phyloP scores from a whole-genome alignment of 106 monocot species.

The Narthecium ossifragum region DNA sequence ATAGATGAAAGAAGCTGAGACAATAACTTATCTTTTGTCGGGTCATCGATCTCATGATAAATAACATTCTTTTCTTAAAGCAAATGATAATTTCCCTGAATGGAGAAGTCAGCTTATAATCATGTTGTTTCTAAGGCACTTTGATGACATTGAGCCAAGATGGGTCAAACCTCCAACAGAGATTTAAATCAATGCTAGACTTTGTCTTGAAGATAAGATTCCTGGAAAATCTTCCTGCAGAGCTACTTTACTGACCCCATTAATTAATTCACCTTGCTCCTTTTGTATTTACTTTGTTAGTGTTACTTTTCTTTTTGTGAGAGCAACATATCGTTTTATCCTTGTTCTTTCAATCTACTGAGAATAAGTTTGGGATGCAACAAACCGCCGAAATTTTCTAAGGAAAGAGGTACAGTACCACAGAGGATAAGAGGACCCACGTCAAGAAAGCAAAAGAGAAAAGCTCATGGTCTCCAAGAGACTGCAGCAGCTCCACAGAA shows the following conservation, averaged over 20 bases:
- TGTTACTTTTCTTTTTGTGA: not conserved
- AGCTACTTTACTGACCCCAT: conserved; percentile 1
- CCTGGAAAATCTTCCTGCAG: not conserved
- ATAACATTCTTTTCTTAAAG: no score
- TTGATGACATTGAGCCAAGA: no score
- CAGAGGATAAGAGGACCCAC: not conserved
- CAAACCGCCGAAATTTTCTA: conserved; percentile 1
- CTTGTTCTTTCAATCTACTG: not conserved
- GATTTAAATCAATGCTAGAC: no score
- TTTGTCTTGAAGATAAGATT: conserved; percentile 1
- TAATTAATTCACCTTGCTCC: not conserved
- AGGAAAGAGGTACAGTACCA: not conserved
- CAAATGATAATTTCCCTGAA: no score
- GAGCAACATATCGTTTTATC: not conserved
- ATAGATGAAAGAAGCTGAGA: no score
- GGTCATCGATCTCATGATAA: no score
- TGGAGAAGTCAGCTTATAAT: no score
- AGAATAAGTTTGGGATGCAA: not conserved
- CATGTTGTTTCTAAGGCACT: no score
- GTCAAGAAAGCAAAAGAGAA: conserved; percentile 12
- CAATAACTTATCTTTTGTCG: no score
- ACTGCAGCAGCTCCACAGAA: not conserved
- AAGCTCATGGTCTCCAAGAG: conserved; percentile 18
- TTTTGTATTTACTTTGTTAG: not conserved
- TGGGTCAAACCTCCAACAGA: no score